These are phyloP conservation scores for Kitagawia praeruptora DNA, from an alignment of 129 eudicot species.

Conservation along the genomic window DNA sequence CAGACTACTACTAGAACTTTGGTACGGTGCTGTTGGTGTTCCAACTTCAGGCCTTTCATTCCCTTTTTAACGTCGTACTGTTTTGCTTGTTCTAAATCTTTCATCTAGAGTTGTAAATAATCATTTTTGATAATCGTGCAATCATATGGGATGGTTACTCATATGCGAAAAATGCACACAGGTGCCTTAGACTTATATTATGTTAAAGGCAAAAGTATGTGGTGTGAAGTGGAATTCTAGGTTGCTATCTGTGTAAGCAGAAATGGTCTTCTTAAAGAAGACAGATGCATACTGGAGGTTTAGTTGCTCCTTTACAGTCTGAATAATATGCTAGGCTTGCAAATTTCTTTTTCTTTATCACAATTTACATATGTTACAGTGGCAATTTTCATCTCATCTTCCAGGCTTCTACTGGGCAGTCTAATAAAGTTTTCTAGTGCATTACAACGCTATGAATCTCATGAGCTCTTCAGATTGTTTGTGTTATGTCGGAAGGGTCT, in stretches of 20 bases:
- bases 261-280: not conserved
- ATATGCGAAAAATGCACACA: not conserved
- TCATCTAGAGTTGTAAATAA: not conserved
- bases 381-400: constrained; percentile 13
- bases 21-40: not conserved
- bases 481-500: constrained; percentile 63
- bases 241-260: not conserved
- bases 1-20: not conserved
- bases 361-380: not conserved
- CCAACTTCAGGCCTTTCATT: not conserved
- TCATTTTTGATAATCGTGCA: not conserved
- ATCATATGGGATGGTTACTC: not conserved
- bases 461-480: constrained; percentile 45
- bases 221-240: not conserved
- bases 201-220: too few species aligned
- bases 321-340: not conserved
- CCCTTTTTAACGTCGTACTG: not conserved
- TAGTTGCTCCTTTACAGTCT: not conserved
- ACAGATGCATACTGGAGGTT: not conserved
- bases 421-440: constrained; percentile 28
- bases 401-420: constrained; percentile 65
- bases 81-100: not conserved
- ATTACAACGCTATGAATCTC: constrained; percentile 11
- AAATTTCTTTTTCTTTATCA: not conserved
- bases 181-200: not conserved